Base-by-base conservation (phyloP, 2,329 filamentous ascomycete genomes). In the Pseudocercospora pini-densiflorae region DNA sequence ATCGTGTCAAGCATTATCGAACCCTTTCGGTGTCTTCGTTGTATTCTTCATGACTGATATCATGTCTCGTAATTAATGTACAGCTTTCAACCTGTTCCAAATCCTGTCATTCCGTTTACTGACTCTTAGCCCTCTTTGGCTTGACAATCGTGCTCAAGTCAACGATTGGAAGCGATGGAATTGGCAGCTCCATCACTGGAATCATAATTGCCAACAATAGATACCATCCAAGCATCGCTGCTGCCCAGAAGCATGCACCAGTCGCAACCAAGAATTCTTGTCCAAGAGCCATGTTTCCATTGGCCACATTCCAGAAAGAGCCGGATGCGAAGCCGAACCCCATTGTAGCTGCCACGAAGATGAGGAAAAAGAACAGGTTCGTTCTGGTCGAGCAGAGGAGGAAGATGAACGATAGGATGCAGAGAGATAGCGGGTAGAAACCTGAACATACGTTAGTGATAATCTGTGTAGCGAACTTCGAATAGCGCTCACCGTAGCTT, bases 341-440 rank as follows among this genome's bases (percentile, higher is more conserved):
- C 29, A 67, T 64, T 7, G 69, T 69, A 1, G 67, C 69, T 21
- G 61, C 70, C 59, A 76, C 70, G 70, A 72, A 71, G 51, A 72
- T 67, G 57, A 72, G 65, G 64, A 70, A 62, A 64, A 70, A 72
- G 49, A 72, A n/a, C 45, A 68, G 53, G 53, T 71, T 72, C 6
- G 68, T 68, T n/a, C 67, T 62, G 3, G 66, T 57, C 14, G 70
- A 70, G 61, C 65, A 68, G 54, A 72, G 59, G 23, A 71, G 64
- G 66, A 71, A 72, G 58, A 71, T 61, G 65, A 76, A 74, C 14
- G 70, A 73, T 19, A 76, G 70, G 33, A 76, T 69, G 24, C 58
- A 63, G 65, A 73, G 70, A 12, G 69, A 65, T 8, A 69, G 54
- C 1, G 67, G 64, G 61, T 71, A 71, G 65, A 71, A 71, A 10